Percentiles rank a stretch among this genome's conserved stretches.
Evolutionary conservation across 805 yeast species (phyloP).

Genomic region (Candida schatavii): DNA sequence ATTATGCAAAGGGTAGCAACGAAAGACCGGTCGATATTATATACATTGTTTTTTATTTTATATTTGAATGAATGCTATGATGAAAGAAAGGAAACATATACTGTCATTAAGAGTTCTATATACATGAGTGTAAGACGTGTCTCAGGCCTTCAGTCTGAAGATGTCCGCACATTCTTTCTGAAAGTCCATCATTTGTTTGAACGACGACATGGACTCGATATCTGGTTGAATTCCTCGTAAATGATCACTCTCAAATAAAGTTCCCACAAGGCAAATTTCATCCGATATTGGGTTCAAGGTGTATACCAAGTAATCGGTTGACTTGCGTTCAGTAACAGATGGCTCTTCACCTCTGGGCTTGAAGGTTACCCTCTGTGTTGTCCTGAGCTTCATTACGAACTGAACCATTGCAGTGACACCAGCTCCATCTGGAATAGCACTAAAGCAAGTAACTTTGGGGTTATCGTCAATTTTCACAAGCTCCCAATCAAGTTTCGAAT

Average conservation of each 20-base stretch:
- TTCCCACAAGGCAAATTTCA: conserved; percentile 39
- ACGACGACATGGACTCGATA: conserved; percentile 14
- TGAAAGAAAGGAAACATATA: no score
- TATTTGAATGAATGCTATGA: no score
- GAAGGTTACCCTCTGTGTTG: conserved; percentile 36
- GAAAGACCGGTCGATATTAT: no score
- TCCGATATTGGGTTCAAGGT: conserved; percentile 38
- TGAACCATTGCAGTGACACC: conserved; percentile 38
- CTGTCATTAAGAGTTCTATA: no score
- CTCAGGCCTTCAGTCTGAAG: conserved; percentile 34
- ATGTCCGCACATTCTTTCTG: conserved; percentile 37
- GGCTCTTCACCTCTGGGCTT: conserved; percentile 13
- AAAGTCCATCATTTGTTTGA: conserved; percentile 22
- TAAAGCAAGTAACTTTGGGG: conserved; percentile 73
- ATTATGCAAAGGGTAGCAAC: no score
- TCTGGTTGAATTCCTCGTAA: conserved; percentile 38
- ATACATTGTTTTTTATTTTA: no score
- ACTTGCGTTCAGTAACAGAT: conserved; percentile 23
- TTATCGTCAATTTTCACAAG: conserved; percentile 62
- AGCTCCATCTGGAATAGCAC: conserved; percentile 54
- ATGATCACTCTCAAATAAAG: conserved; percentile 37
- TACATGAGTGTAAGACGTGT: no score
- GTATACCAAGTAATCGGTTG: conserved; percentile 37
- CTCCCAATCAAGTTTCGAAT: conserved; percentile 70
- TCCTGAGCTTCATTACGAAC: conserved; percentile 34